Conservation (phyloP, 169 alveolate species). For the Plasmodium fragile region DNA sequence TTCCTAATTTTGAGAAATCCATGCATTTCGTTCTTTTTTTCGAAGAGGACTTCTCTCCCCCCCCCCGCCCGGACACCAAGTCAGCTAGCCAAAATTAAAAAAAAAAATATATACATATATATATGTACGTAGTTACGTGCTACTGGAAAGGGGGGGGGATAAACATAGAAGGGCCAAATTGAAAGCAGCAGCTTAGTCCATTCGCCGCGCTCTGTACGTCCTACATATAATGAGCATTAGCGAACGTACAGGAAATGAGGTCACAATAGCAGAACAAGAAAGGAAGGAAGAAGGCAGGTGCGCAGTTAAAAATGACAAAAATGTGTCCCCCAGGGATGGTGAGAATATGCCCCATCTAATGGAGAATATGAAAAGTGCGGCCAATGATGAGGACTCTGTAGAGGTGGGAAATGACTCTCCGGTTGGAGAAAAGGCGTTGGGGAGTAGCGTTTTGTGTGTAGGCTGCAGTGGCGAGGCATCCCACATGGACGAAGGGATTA, state of each 20-base stretch:
- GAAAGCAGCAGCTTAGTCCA: slow-evolving; percentile 1
- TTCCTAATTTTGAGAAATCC: not conserved
- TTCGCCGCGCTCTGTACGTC: not conserved
- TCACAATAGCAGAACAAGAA: slow-evolving; percentile 17
- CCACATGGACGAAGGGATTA: not conserved
- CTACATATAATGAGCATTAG: slow-evolving; percentile 44
- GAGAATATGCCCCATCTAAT: not conserved
- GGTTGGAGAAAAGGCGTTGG: not conserved
- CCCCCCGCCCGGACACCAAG: not conserved
- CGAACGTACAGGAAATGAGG: slow-evolving; percentile 44
- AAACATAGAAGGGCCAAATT: not conserved
- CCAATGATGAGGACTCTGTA: not conserved
- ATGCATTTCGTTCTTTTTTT: not conserved
- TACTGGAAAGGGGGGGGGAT: slow-evolving; percentile 1
- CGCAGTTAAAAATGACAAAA: not conserved
- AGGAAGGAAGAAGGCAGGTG: not conserved
- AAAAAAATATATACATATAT: not conserved
- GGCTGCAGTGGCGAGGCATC: not conserved
- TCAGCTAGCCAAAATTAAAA: not conserved
- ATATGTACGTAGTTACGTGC: not conserved
- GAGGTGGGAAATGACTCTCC: not conserved
- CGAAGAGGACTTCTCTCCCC: not conserved
- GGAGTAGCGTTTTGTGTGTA: not conserved
- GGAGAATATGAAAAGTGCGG: not conserved
- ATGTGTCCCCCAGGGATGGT: not conserved